phyloP scores from a whole-genome alignment of 176 grass and related monocot genomes.

The Thalia dealbata region DNA sequence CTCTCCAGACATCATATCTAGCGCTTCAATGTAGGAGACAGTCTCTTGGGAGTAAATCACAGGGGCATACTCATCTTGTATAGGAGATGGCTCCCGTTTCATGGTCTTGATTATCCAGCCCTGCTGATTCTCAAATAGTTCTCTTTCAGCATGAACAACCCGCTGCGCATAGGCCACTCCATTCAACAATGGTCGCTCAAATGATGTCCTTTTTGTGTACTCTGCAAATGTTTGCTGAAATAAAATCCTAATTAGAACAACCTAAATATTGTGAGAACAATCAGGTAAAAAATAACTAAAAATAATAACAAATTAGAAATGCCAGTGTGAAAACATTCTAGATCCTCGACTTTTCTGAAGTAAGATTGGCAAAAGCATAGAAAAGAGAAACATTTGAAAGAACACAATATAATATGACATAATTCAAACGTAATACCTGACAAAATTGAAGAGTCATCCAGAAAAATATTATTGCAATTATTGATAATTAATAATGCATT shows the following conservation, averaged over 20 bases:
- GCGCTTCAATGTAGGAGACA: slow-evolving; percentile 84
- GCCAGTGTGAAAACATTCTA: neutral
- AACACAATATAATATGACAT: no score
- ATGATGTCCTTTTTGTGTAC: slow-evolving; percentile 71
- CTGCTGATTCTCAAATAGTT: slow-evolving; percentile 61
- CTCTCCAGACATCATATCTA: slow-evolving; percentile 74
- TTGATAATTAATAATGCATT: no score
- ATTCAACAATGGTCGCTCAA: slow-evolving; percentile 78
- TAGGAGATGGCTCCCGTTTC: slow-evolving; percentile 76
- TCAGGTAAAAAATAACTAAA: neutral
- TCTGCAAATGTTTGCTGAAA: slow-evolving; percentile 72
- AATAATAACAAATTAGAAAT: neutral
- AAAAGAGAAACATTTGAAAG: no score
- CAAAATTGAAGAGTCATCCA: no score
- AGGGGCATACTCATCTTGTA: slow-evolving; percentile 83
- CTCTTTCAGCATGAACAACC: slow-evolving; percentile 61
- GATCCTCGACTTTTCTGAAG: neutral
- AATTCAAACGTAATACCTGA: no score
- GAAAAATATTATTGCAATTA: no score
- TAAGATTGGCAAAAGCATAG: no score
- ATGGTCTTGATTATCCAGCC: slow-evolving; percentile 93
- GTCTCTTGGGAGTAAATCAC: slow-evolving; percentile 96
- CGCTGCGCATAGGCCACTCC: slow-evolving; percentile 86
- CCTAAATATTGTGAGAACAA: neutral
- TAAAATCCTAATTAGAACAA: slow-evolving; percentile 4